A percentile compares a stretch with the other conserved stretches of the same genome.
Evolutionary conservation across 2,329 filamentous ascomycete genomes (phyloP).

Genomic region (Curvularia eragrostidis): DNA sequence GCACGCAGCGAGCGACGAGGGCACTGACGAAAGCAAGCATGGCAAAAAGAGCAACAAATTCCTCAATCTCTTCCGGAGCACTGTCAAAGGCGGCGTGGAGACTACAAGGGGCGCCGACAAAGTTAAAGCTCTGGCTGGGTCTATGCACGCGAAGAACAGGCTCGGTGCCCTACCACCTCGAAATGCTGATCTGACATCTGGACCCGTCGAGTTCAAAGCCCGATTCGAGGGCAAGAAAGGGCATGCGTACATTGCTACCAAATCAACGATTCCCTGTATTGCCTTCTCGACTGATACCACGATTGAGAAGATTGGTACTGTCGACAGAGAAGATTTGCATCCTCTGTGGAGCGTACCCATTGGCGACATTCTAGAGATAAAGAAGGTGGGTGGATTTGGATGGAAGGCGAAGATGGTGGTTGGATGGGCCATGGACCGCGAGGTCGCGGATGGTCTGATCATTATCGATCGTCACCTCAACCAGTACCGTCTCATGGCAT

Average conservation of each 20-base stretch:
- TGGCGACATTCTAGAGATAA: constrained; percentile 73
- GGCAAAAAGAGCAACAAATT: constrained; percentile 60
- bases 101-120: constrained; percentile 75
- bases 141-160: constrained; percentile 70
- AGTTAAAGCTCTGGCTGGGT: constrained; percentile 69
- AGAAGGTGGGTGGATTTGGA: constrained; percentile 80
- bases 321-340: constrained; percentile 59
- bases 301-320: constrained; percentile 55
- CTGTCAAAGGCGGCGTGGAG: constrained; percentile 74
- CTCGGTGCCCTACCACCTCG: constrained; percentile 69
- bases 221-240: constrained; percentile 75
- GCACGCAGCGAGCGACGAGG: constrained; percentile 59
- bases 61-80: constrained; percentile 71
- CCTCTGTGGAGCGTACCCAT: constrained; percentile 75
- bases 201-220: constrained; percentile 78
- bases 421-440: constrained; percentile 75
- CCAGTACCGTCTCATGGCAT: constrained; percentile 70
- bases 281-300: constrained; percentile 66
- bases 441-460: constrained; percentile 77
- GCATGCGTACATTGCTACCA: constrained; percentile 71
- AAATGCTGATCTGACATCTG: constrained; percentile 58
- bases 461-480: constrained; percentile 66
- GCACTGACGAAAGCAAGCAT: constrained; percentile 59
- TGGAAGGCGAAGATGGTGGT: constrained; percentile 87
- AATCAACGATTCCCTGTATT: constrained; percentile 71